Conservation (phyloP, 768 basidiomycete genomes). For the Mycena kentingensis region DNA sequence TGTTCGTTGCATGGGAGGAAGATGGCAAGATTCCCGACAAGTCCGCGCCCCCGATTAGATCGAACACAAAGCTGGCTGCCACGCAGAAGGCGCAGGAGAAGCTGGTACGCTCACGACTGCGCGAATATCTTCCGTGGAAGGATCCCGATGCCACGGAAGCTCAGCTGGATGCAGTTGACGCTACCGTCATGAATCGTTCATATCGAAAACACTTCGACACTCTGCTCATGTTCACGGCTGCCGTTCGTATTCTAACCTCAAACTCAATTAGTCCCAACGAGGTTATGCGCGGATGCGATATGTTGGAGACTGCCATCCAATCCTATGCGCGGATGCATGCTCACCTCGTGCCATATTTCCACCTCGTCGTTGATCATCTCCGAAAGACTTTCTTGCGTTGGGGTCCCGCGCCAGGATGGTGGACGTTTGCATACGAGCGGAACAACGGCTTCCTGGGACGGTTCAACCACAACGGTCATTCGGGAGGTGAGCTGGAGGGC, state of each 20-base stretch:
- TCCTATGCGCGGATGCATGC: conserved; percentile 22
- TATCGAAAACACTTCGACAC: conserved; percentile 15
- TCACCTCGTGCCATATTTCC: conserved; percentile 23
- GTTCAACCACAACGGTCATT: conserved; percentile 22
- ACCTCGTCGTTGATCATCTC: conserved; percentile 14
- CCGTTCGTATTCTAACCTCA: conserved; percentile 13
- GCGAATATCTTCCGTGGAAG: conserved; percentile 6
- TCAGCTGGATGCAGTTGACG: conserved; percentile 1
- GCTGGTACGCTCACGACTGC: conserved; percentile 7
- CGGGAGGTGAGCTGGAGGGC: conserved; percentile 24
- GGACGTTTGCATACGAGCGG: conserved; percentile 23
- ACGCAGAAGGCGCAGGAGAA: conserved; percentile 16
- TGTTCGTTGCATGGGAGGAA: conserved; percentile 25
- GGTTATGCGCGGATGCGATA: conserved; percentile 12
- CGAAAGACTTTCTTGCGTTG: conserved; percentile 12
- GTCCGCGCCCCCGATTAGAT: conserved; percentile 8
- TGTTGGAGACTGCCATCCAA: conserved; percentile 2
- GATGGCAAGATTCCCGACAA: conserved; percentile 23
- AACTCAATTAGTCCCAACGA: conserved; percentile 17
- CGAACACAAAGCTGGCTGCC: conserved; percentile 14
- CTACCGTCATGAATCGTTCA: conserved; percentile 14
- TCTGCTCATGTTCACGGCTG: conserved; percentile 15
- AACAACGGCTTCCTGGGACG: conserved; percentile 21
- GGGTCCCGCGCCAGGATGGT: conserved; percentile 19
- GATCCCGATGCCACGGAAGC: conserved; percentile 5